Base-by-base conservation (phyloP, 345 rosid genomes). In the Ricinus communis region DNA sequence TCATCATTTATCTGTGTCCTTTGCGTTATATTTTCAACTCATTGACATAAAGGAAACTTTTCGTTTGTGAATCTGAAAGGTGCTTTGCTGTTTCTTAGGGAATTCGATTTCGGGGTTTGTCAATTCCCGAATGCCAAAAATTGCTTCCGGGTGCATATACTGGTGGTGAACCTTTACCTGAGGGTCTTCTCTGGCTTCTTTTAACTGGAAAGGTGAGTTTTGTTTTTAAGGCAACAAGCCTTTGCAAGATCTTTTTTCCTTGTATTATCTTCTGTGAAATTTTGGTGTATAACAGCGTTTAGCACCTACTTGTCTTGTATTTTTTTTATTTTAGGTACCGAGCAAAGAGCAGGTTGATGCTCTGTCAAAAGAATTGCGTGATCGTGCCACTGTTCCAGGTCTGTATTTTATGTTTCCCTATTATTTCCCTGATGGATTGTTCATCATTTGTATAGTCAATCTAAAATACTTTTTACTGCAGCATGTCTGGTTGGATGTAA, bases 161-260 rank as follows among this genome's bases (percentile, higher is more conserved):
- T 76, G 96, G 87, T 46, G 97, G 97, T 59, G 99, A 95, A 76
- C 99, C 99, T 67, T 80, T 92, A 70, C 99, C 99, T 0, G 99
- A 95, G 86, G 98, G 98, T 74, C 96, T 95, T 74, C 82, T 95
- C 9, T 95, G 99, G 99, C 98, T 92, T 78, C 98, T 95, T 79
- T 82, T 95, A 82, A 92, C 99, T 30, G 99, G 99, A 82, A 92
- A 95, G 96, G 99, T 84, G 79, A 51, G 51, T n/a, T 63, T 69
- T 28, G 33, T 71, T 19, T 33, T 69, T 72, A 43, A 70, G 24
- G 31, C 53, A 10, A 60, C 33, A 58, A 59, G 49, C 72, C 31
- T 28, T 60, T 41, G 30, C n/a, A 50, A 52, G 43, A 24, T 38
- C 19, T 27, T 33, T 33, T 33, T 57, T 24, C n/a, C n/a, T n/a